Evolutionary conservation across 768 basidiomycete species (phyloP).

Genomic region (Leccinum incarnatum): DNA sequence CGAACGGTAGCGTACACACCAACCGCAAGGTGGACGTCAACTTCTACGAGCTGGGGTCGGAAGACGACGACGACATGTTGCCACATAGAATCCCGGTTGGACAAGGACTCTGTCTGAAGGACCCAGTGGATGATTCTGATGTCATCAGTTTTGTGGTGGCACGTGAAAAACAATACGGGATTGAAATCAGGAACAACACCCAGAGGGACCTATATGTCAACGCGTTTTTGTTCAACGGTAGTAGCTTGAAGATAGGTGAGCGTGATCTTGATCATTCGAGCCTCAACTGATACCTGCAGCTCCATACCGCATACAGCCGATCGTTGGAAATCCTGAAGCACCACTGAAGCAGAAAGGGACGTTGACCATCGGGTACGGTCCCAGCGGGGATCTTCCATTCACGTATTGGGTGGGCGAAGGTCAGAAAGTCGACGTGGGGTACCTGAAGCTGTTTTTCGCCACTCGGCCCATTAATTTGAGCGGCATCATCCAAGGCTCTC

Average conservation of each 20-base stretch:
- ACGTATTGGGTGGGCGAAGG: neutral
- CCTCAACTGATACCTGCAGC: constrained; percentile 2
- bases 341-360: constrained; percentile 5
- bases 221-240: constrained; percentile 42
- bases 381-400: neutral
- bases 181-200: constrained; percentile 36
- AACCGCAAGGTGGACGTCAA: constrained; percentile 6
- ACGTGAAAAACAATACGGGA: constrained; percentile 30
- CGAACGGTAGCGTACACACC: neutral
- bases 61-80: neutral
- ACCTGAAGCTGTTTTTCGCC: neutral
- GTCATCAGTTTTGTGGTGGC: constrained; percentile 23
- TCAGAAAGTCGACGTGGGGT: neutral
- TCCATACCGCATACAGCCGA: constrained; percentile 8
- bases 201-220: constrained; percentile 36
- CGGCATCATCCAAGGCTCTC: neutral
- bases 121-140: neutral
- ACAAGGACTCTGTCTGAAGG: constrained; percentile 4
- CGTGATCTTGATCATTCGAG: neutral
- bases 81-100: neutral
- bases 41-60: constrained; percentile 5
- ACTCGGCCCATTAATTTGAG: constrained; percentile 1
- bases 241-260: constrained; percentile 35
- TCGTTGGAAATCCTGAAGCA: neutral
- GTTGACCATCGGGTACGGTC: constrained; percentile 40